Evolutionary conservation across 176 grass and related monocot species (phyloP), one percentile per base, ranked within the genome.

Genomic region (Microstegium vimineum): DNA sequence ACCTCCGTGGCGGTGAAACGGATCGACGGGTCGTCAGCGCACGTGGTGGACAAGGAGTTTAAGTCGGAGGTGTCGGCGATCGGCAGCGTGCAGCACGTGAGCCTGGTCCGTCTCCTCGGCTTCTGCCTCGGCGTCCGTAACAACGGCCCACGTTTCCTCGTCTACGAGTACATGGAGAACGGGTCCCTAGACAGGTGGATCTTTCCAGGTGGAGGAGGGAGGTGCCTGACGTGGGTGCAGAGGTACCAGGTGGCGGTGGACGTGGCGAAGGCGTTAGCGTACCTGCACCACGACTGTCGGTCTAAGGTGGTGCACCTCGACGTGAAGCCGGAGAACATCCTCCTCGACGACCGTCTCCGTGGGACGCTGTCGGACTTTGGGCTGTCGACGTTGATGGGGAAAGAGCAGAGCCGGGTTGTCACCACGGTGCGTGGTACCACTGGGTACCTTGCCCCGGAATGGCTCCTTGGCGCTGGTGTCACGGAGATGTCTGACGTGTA

Each of bases 241-340:
- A 40, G 93, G 72, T 81, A 71, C 36, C 80, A 84, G 78, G 88
- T 91, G 3, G 90, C 88, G 1, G 66, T 90, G n/a, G 86, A 96
- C 81, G 87, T 96, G 3, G 90, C 88, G 6, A 86, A 69, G 66
- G 93, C 76, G 35, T 69, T 96, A 4, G 75, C 88, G 2, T 96
- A 96, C 83, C 70, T 91, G 20, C 93, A 96, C 85, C 71, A 82
- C 10, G 93, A 92, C 80, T 93, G 86, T 76, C 85, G 90, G 12
- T 6, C 67, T 63, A 87, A 89, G 82, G 87, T 96, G 31, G 80
- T 96, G 25, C 93, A 96, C 88, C 76, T 96, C 40, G 90, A 96
- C 74, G 80, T 96, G 25, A 96, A 96, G 77, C 90, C 93, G 83
- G 90, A 96, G 87, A 96, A 96, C 86, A 91, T 93, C 73, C 93